phyloP scores from a whole-genome alignment of 306 rosid genomes.

The Adenanthera pavonina region DNA sequence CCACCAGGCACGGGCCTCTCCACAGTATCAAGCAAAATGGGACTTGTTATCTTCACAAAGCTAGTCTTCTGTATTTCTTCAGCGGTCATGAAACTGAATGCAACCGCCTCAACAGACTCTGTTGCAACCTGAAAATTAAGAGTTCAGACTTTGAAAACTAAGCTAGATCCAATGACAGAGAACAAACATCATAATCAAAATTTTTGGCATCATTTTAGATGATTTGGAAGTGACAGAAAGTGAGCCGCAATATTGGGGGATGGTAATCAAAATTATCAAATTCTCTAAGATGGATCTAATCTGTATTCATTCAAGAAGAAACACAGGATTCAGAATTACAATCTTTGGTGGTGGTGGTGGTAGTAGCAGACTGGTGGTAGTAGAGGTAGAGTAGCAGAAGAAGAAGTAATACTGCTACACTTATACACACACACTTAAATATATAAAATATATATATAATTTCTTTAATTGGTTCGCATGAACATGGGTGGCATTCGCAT shows the following conservation, averaged over 20 bases:
- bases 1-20: conserved; percentile 64
- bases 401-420: not conserved
- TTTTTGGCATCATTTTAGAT: not conserved
- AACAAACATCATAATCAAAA: not conserved
- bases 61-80: conserved; percentile 68
- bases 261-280: not conserved
- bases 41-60: conserved; percentile 53
- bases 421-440: not conserved
- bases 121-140: conserved; percentile 60
- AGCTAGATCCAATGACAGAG: not conserved
- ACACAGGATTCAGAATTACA: not conserved
- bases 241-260: not conserved
- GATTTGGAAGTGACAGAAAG: not conserved
- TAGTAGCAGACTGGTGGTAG: not conserved
- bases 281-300: not conserved
- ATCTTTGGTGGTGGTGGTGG: not conserved
- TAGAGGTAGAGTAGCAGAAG: too few species aligned
- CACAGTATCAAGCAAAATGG: conserved; percentile 46
- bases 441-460: too few species aligned
- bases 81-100: conserved; percentile 66
- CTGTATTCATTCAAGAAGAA: not conserved
- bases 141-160: not conserved
- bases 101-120: conserved; percentile 59
- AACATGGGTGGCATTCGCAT: not conserved
- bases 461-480: not conserved